Percentiles rank a stretch among this genome's conserved stretches.
Conservation (phyloP, 2,329 filamentous ascomycete species). For the Lasiodiplodia sp. region DNA sequence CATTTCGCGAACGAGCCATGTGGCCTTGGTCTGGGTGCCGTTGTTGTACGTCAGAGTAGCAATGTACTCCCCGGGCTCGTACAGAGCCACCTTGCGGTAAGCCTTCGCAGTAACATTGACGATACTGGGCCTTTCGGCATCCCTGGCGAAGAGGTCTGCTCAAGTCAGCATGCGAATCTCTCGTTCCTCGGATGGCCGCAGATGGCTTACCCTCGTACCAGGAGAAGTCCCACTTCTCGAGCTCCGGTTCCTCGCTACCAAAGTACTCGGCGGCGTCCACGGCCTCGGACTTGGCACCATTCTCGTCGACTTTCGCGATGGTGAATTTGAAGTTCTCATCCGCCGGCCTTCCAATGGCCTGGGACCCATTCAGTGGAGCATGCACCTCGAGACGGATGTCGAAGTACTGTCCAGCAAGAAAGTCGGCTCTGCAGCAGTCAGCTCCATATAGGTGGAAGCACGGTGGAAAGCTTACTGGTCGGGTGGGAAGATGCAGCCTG, state of each 20-base stretch:
- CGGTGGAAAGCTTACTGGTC: slow-evolving; percentile 56
- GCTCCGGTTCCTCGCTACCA: slow-evolving; percentile 69
- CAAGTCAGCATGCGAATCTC: background rate
- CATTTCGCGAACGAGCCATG: slow-evolving; percentile 78
- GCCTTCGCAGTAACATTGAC: slow-evolving; percentile 84
- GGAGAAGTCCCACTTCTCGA: slow-evolving; percentile 84
- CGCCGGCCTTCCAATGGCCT: slow-evolving; percentile 73
- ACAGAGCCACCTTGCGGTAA: slow-evolving; percentile 77
- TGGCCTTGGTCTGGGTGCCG: slow-evolving; percentile 73
- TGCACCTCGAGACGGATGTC: slow-evolving; percentile 85
- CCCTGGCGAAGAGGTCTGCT: slow-evolving; percentile 75
- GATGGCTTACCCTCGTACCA: slow-evolving; percentile 73
- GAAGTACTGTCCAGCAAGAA: slow-evolving; percentile 83
- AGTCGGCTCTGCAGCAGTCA: slow-evolving; percentile 67
- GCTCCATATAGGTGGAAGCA: background rate
- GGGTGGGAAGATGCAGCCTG: slow-evolving; percentile 62
- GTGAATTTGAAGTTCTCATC: slow-evolving; percentile 80
- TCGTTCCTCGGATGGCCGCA: background rate
- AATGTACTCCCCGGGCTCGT: slow-evolving; percentile 80
- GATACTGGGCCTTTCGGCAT: slow-evolving; percentile 71
- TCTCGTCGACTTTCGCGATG: slow-evolving; percentile 69
- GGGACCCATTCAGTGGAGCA: slow-evolving; percentile 79
- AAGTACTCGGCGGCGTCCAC: slow-evolving; percentile 72
- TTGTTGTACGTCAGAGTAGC: slow-evolving; percentile 80
- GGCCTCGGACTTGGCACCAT: slow-evolving; percentile 52